A percentile compares a stretch with the other conserved stretches of the same genome.
phyloP scores from a whole-genome alignment of 176 grass and related monocot genomes.

The Leersia perrieri region DNA sequence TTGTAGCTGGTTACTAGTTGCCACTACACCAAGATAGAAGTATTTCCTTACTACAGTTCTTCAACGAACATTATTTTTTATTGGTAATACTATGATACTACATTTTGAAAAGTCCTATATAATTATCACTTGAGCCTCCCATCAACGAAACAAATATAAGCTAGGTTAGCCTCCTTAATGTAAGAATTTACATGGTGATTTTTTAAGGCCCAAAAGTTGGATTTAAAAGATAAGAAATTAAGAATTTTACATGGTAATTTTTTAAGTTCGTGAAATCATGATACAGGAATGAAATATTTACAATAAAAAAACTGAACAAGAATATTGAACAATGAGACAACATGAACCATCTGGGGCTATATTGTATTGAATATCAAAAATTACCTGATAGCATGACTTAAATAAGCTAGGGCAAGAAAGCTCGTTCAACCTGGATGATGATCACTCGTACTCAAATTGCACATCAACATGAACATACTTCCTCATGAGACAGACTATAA shows the following conservation, averaged over 20 bases:
- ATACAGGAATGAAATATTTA: neutral
- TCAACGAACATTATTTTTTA: neutral
- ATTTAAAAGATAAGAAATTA: neutral
- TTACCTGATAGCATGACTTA: conserved; percentile 34
- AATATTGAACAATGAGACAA: neutral
- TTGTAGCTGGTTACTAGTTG: neutral
- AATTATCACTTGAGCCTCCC: neutral
- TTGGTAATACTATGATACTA: neutral
- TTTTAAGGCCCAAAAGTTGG: neutral
- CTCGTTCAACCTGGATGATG: conserved; percentile 3
- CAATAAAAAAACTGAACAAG: conserved; percentile 26
- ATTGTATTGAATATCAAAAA: neutral
- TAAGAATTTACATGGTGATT: too few species aligned
- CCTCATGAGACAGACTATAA: conserved; percentile 81
- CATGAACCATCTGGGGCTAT: conserved; percentile 24
- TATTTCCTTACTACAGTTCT: neutral
- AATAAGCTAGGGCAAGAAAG: conserved; percentile 18
- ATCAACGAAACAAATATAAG: neutral
- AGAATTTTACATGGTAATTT: neutral
- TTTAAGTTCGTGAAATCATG: neutral
- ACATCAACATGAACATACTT: conserved; percentile 87
- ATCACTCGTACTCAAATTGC: conserved; percentile 90
- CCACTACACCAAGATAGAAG: neutral
- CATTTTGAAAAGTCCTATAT: neutral
- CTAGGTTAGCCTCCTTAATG: too few species aligned